Base-by-base conservation (phyloP, 2,329 filamentous ascomycete species). In the Fusarium setosum region DNA sequence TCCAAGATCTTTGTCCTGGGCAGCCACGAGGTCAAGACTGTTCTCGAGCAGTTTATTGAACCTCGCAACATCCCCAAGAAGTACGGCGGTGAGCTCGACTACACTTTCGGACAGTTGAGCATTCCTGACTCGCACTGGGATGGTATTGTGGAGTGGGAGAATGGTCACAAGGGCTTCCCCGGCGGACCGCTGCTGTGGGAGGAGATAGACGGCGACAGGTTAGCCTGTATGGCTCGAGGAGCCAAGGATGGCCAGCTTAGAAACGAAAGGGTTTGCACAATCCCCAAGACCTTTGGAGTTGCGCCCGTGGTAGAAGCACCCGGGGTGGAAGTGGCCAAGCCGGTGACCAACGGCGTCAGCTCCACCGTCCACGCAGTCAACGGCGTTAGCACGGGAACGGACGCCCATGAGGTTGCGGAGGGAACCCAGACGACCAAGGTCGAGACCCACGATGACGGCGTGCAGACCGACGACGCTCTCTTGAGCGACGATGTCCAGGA, bases 1-100 rank as follows among this genome's bases (percentile, higher is more conserved):
- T 96, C 93, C 72, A 98, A 98, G 82, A 97, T 98, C 76, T 97
- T 97, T 77, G 96, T 98, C 71, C 87, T 98, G 54, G 84, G 85
- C 45, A 82, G 88, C 9, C 75, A 86, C 55, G 93, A 97, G 77
- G 90, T 96, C 52, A 86, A 90, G 69, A 82, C 90, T 15, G 95
- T 93, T 2, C 87, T 98, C 23, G 86, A 90, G 66, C 83, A 88
- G 54, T 97, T 95, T 79, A 93, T 98, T 75, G 91, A 97, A 52
- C 84, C 87, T 1, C 84, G 87, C 52, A 92, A 95, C 77, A 94
- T 98, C 63, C 95, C 95, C 17, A 94, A 92, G 76, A 88, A 91
- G 76, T 98, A 97, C 75, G 95, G 95, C 61, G 95, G 95, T 41
- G 86, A 93, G 66, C 86, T 97, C 9, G 91, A 97, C 21, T 97